Evolutionary conservation across 1,139 yeast species (phyloP).

Genomic region (Eremothecium coryli): DNA sequence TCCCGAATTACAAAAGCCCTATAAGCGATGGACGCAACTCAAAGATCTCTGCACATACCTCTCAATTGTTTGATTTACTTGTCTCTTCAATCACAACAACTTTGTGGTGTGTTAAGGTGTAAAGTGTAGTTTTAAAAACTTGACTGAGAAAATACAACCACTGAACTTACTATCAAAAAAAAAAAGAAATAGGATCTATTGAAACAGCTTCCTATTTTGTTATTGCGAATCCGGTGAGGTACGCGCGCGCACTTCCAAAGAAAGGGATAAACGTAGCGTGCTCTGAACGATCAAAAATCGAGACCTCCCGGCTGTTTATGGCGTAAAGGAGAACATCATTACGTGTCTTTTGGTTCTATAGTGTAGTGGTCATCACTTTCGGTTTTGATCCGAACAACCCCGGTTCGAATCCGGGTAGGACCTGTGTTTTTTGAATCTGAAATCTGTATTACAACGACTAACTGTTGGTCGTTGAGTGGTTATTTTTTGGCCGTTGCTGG

Average conservation of each 20-base stretch:
- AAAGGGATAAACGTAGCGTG: no score
- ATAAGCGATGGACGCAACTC: no score
- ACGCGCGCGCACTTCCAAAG: no score
- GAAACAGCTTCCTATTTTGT: no score
- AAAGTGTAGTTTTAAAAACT: constrained; percentile 1
- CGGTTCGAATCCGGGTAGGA: constrained; percentile 95
- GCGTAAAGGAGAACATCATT: no score
- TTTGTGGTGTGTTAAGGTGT: constrained; percentile 6
- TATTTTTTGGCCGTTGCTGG: no score
- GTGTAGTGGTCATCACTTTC: constrained; percentile 53
- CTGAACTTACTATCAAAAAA: constrained; percentile 1
- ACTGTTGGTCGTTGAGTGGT: no score
- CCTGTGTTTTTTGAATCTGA: constrained; percentile 52
- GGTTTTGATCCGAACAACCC: constrained; percentile 78
- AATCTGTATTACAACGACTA: no score
- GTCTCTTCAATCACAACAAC: constrained; percentile 1
- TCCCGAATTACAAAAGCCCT: no score
- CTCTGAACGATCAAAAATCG: no score
- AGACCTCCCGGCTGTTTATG: no score
- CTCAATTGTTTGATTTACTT: constrained; percentile 4
- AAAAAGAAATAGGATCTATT: neutral
- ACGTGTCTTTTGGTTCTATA: constrained; percentile 10
- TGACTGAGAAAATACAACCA: neutral
- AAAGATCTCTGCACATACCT: constrained; percentile 4
- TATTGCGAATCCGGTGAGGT: no score